Evolutionary conservation across 192 early-diverging fungal species (phyloP).

Genomic region (Diversispora epigaea): DNA sequence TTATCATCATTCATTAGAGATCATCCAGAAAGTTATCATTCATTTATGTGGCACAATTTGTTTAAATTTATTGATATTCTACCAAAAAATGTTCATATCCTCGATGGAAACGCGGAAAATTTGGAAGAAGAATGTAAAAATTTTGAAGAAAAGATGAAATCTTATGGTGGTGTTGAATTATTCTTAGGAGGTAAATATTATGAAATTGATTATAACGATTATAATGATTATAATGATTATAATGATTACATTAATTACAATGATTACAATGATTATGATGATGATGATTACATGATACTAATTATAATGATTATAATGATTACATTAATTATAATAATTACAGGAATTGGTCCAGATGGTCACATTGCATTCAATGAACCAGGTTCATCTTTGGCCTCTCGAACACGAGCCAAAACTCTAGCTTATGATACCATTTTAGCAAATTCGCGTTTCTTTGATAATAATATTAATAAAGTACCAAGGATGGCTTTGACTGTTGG

Average conservation of each 20-base stretch:
- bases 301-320: not conserved
- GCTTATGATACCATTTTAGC: slow-evolving; percentile 88
- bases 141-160: slow-evolving; percentile 78
- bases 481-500: slow-evolving; percentile 86
- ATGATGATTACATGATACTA: too few species aligned
- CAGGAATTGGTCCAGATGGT: slow-evolving; percentile 82
- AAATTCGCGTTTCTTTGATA: slow-evolving; percentile 84
- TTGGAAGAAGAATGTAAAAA: slow-evolving; percentile 76
- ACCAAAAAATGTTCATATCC: slow-evolving; percentile 80
- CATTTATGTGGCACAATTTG: slow-evolving; percentile 89
- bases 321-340: not conserved
- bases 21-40: slow-evolving; percentile 87
- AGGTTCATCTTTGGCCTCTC: slow-evolving; percentile 76
- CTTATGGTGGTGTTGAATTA: slow-evolving; percentile 82
- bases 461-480: slow-evolving; percentile 79
- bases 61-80: slow-evolving; percentile 86
- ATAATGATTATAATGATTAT: too few species aligned
- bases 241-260: not conserved
- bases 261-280: not conserved
- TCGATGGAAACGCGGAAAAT: slow-evolving; percentile 81
- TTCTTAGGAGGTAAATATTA: slow-evolving; percentile 67
- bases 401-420: slow-evolving; percentile 83
- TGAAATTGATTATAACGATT: too few species aligned
- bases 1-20: slow-evolving; percentile 42
- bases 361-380: slow-evolving; percentile 94